These are phyloP conservation scores for Saccharomyces kudriavzevii DNA, from an alignment of 805 yeast genomes.

Conservation along the genomic window DNA sequence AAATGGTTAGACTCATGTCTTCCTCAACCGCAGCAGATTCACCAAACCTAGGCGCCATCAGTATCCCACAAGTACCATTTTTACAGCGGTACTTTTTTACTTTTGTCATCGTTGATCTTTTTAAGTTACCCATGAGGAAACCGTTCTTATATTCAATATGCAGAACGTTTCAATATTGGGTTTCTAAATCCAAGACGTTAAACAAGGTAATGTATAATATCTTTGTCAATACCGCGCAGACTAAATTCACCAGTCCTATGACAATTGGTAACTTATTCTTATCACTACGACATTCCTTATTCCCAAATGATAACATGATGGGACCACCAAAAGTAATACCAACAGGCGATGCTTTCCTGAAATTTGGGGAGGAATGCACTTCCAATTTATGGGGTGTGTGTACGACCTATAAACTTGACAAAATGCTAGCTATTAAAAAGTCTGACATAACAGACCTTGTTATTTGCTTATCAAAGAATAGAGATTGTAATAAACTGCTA, in stretches of 20 bases:
- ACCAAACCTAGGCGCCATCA: background rate
- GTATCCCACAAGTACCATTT: background rate
- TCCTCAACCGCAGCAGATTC: slow-evolving; percentile 1
- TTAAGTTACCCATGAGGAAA: slow-evolving; percentile 17
- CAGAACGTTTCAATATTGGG: slow-evolving; percentile 16
- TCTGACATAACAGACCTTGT: slow-evolving; percentile 20
- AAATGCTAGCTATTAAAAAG: slow-evolving; percentile 15
- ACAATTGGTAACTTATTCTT: slow-evolving; percentile 16
- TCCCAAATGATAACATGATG: slow-evolving; percentile 43
- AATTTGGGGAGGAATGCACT: slow-evolving; percentile 23
- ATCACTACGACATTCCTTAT: slow-evolving; percentile 32
- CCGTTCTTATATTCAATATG: slow-evolving; percentile 29
- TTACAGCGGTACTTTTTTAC: slow-evolving; percentile 10
- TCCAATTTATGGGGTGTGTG: slow-evolving; percentile 20
- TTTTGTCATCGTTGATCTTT: slow-evolving; percentile 12
- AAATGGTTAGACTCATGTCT: background rate
- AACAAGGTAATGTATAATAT: slow-evolving; percentile 5
- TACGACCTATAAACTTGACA: slow-evolving; percentile 9
- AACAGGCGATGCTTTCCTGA: slow-evolving; percentile 31
- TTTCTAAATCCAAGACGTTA: slow-evolving; percentile 7
- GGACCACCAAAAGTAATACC: slow-evolving; percentile 43
- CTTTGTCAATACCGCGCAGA: slow-evolving; percentile 3
- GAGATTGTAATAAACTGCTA: slow-evolving; percentile 37
- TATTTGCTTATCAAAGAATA: slow-evolving; percentile 32
- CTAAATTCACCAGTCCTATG: slow-evolving; percentile 13